These are phyloP conservation scores for Collybia sp. DNA, from an alignment of 768 basidiomycete genomes.

Conservation along the genomic window DNA sequence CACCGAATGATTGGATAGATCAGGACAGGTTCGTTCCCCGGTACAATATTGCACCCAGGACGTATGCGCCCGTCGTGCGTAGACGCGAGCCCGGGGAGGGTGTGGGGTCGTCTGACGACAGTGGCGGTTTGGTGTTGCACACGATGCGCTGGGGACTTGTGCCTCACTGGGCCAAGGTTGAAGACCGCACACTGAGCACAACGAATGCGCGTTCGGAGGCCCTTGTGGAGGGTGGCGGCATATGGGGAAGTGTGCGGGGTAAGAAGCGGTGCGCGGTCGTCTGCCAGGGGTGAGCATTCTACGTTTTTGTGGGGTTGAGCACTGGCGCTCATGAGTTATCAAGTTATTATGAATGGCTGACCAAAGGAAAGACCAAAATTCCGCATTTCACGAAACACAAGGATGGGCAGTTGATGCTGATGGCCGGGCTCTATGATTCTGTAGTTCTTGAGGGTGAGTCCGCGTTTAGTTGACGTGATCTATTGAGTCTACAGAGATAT, in stretches of 20 bases:
- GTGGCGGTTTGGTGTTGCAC: slow-evolving; percentile 49
- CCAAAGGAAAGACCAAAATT: slow-evolving; percentile 71
- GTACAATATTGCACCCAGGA: slow-evolving; percentile 83
- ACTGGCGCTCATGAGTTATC: background rate
- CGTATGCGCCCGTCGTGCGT: slow-evolving; percentile 72
- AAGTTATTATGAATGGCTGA: slow-evolving; percentile 95
- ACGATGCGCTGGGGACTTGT: slow-evolving; percentile 92
- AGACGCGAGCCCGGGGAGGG: slow-evolving; percentile 24
- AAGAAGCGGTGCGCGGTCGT: slow-evolving; percentile 83
- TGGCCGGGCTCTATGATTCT: slow-evolving; percentile 86
- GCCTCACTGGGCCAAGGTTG: slow-evolving; percentile 76
- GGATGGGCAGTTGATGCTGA: slow-evolving; percentile 63
- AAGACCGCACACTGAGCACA: slow-evolving; percentile 70
- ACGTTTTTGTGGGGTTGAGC: background rate
- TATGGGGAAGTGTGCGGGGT: slow-evolving; percentile 84
- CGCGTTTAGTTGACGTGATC: slow-evolving; percentile 13
- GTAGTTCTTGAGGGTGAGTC: slow-evolving; percentile 55
- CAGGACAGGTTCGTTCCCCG: slow-evolving; percentile 56
- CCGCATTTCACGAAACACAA: slow-evolving; percentile 79
- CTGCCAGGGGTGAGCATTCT: slow-evolving; percentile 52
- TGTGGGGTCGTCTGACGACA: slow-evolving; percentile 3
- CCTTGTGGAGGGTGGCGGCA: slow-evolving; percentile 66
- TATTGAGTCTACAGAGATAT: too few relatives aligned
- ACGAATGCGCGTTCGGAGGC: slow-evolving; percentile 90
- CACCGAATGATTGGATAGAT: slow-evolving; percentile 56